Evolutionary conservation across 2,329 filamentous ascomycete genomes (phyloP), one percentile per base, ranked within the genome.

Genomic region (Cladorrhinum sp.): DNA sequence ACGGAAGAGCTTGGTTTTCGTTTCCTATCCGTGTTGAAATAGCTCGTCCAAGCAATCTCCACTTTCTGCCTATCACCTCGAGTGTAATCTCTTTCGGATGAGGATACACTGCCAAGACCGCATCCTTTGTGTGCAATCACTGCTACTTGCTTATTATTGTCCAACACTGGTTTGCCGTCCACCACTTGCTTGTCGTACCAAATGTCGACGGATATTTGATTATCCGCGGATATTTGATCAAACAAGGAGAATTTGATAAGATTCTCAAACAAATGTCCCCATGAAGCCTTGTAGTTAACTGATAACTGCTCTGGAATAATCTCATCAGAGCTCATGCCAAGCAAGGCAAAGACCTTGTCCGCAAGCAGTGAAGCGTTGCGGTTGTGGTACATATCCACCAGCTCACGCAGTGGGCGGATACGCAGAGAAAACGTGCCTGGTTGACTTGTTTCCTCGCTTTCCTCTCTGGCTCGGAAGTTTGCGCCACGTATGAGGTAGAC

Each of bases 281-380:
- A 45, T 5, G 41, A 16, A 2, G 8, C 20, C 20, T 45, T 9
- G 22, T 50, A 50, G 23, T 50, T 22, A 4, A 22, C 49, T 16
- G 20, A 16, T 25, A 50, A 4, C 8, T 12, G 3, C 20, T 10
- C 24, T 3, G 2, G 16, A 10, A 16, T 6, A 12, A 13, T 12
- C n/a, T 50, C n/a, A 24, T 54, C 23, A 20, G 50, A 36, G 2
- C 50, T 29, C 57, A 59, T 59, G 1, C 57, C 57, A 7, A 53
- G 18, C 5, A 59, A 50, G 4, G 57, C 57, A n/a, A 27, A 59
- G 1, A 54, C 23, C 38, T 50, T 59, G 24, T 59, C 57, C 5
- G 36, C 32, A 7, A 12, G 32, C 0, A 48, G 22, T 12, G 50
- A 32, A 27, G 57, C 50, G 36, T 50, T 9, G 3, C 50, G 57